Percentiles rank a stretch among this genome's conserved stretches.
phyloP scores from a whole-genome alignment of 1,284 basidiomycete species.

The Ceratobasidium sp. region DNA sequence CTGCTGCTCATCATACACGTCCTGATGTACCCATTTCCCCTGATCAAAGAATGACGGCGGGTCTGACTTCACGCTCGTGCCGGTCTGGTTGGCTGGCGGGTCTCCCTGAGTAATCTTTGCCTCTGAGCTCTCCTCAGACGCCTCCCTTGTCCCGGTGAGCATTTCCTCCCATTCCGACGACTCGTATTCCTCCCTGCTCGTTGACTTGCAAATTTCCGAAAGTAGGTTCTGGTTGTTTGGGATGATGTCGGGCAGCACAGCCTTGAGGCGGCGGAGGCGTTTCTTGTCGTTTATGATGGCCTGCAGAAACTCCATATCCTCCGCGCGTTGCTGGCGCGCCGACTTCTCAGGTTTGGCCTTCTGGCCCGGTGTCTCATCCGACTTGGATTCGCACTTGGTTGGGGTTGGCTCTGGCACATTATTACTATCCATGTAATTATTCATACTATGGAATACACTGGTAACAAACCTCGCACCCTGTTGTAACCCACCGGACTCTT shows the following conservation, averaged over 20 bases:
- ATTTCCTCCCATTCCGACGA: background rate
- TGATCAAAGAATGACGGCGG: constrained; percentile 3
- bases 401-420: background rate
- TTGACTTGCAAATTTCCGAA: background rate
- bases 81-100: background rate
- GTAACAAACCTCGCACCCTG: too few species aligned
- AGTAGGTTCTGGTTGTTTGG: background rate
- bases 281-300: background rate
- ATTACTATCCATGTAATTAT: background rate
- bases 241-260: background rate
- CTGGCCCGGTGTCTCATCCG: background rate
- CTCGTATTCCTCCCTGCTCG: background rate
- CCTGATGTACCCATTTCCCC: background rate
- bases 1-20: background rate
- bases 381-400: background rate
- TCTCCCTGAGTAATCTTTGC: background rate
- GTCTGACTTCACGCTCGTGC: background rate
- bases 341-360: background rate
- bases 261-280: background rate
- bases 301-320: background rate
- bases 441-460: too few species aligned
- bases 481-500: too few species aligned
- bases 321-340: background rate
- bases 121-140: too few species aligned
- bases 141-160: too few species aligned